Conservation (phyloP, 768 basidiomycete genomes). For the Auricularia cornea region DNA sequence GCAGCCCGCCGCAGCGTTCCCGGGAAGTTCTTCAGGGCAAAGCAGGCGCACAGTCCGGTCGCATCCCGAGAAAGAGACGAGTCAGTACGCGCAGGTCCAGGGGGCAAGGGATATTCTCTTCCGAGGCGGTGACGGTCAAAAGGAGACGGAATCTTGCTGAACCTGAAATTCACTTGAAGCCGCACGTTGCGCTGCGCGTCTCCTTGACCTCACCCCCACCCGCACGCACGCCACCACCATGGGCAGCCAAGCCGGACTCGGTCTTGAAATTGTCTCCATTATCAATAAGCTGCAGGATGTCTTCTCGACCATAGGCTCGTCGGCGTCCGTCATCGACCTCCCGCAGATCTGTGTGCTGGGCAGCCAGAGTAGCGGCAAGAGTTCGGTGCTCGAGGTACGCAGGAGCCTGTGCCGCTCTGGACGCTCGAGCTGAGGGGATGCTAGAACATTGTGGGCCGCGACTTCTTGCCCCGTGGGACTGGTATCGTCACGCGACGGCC, state of each 20-base stretch:
- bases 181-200: not conserved
- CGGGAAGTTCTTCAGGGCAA: too few species aligned
- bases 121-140: too few species aligned
- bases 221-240: not conserved
- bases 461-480: constrained; percentile 97
- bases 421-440: not conserved
- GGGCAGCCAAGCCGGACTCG: constrained; percentile 37
- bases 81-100: too few species aligned
- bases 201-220: not conserved
- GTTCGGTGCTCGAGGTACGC: constrained; percentile 81
- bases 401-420: not conserved
- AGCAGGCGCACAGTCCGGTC: too few species aligned
- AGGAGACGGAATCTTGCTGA: not conserved
- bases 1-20: too few species aligned
- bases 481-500: constrained; percentile 98
- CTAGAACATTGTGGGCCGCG: constrained; percentile 95
- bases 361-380: constrained; percentile 89
- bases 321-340: constrained; percentile 72
- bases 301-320: constrained; percentile 75
- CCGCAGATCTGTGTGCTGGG: constrained; percentile 89
- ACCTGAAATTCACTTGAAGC: not conserved
- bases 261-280: constrained; percentile 70
- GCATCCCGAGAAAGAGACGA: too few species aligned
- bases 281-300: constrained; percentile 91
- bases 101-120: too few species aligned